Base-by-base conservation (phyloP, 2,329 filamentous ascomycete genomes). In the Diaporthe citriasiana region DNA sequence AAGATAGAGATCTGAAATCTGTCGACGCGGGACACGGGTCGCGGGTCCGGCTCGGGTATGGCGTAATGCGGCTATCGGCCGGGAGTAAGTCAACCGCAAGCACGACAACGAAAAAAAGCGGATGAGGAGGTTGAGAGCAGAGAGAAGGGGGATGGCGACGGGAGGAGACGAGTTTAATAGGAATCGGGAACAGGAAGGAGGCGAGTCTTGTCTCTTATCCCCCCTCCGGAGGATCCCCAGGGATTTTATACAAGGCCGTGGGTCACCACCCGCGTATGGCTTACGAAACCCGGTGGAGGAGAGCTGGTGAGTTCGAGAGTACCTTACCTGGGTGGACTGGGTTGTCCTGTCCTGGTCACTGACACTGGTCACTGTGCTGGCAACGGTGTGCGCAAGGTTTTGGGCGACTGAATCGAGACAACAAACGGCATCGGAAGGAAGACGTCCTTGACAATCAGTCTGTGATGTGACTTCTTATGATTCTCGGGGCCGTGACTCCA, bases 221-320 rank as follows among this genome's bases (percentile, higher is more conserved):
- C 57, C 45, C n/a, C 35, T 63, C 27, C 45, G 42, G 47, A 60
- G 70, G 63, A 57, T 59, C 70, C 66, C 71, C 51, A 66, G 65
- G 72, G 63, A 65, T 57, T 71, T 75, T 75, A 72, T 74, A 71
- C 70, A 75, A 66, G 70, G 57, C 45, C 56, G 56, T 42, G 45
- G 73, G 65, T 38, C 60, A 73, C 63, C 71, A 75, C 68, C 57
- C 60, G 53, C 50, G 60, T 50, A 74, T 75, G 59, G 51, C 71
- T 74, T 75, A 72, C 74, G 74, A 75, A 73, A 74, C 72, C 74
- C 59, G 70, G 68, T 69, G 55, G 65, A 72, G 74, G 63, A 56
- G 47, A 72, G 71, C 42, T 71, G 60, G 59, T 63, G 66, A 68
- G 35, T 35, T 60, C 33, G 38, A 75, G 40, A 75, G 50, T 33